phyloP scores from a whole-genome alignment of 2,329 filamentous ascomycete species.

The Huntiella omanensis region DNA sequence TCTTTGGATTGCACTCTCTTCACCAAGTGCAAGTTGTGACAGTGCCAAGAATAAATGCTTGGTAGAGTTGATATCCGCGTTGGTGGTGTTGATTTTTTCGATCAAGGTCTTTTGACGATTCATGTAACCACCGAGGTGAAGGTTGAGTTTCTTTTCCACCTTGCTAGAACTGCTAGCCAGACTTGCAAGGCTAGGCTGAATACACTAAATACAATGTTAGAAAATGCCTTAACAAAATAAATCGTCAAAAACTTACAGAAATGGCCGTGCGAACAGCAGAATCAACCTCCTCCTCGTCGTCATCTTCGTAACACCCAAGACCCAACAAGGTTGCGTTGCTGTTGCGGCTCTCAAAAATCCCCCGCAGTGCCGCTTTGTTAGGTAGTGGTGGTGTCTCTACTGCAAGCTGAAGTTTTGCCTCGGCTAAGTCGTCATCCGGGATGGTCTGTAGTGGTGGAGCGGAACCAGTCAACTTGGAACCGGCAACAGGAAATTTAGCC shows the following conservation, averaged over 20 bases:
- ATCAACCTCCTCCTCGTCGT: slow-evolving; percentile 51
- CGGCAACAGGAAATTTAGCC: slow-evolving; percentile 50
- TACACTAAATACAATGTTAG: slow-evolving; percentile 26
- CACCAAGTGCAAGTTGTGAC: slow-evolving; percentile 55
- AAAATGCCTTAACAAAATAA: neutral
- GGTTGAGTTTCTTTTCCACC: slow-evolving; percentile 77
- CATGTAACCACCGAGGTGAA: slow-evolving; percentile 80
- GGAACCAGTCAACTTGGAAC: slow-evolving; percentile 43
- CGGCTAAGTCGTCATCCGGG: slow-evolving; percentile 51
- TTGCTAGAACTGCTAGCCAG: slow-evolving; percentile 69
- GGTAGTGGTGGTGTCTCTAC: slow-evolving; percentile 42
- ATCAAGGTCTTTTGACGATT: slow-evolving; percentile 64
- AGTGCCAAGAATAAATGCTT: slow-evolving; percentile 54
- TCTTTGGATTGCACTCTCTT: slow-evolving; percentile 55
- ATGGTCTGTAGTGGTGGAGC: slow-evolving; percentile 42
- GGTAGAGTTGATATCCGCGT: slow-evolving; percentile 55
- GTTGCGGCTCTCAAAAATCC: slow-evolving; percentile 33
- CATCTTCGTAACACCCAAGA: slow-evolving; percentile 60
- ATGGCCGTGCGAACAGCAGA: slow-evolving; percentile 51
- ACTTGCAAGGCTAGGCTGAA: slow-evolving; percentile 54
- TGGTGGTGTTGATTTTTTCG: slow-evolving; percentile 60
- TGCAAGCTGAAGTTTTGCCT: slow-evolving; percentile 59
- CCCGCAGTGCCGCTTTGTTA: slow-evolving; percentile 30
- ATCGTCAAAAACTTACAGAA: slow-evolving; percentile 33
- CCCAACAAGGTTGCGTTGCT: slow-evolving; percentile 50